phyloP scores from a whole-genome alignment of 495 filamentous ascomycete species.

The Penicillium robsamsonii region DNA sequence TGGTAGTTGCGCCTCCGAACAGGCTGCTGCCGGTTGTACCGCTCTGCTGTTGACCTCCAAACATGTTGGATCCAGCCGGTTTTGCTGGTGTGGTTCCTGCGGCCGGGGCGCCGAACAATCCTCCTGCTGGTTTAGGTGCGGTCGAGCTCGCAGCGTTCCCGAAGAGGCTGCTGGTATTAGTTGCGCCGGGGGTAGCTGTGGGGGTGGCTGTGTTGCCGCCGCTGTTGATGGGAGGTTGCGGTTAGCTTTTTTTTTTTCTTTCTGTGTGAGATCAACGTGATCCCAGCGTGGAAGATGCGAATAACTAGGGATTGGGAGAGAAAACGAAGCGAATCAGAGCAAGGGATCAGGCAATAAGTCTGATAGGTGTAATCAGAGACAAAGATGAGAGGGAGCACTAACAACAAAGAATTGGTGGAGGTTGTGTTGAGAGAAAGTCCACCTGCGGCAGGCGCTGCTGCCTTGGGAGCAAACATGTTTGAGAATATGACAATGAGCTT shows the following conservation, averaged over 20 bases:
- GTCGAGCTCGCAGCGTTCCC: conserved; percentile 29
- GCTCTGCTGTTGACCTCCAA: conserved; percentile 34
- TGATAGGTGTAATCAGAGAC: conserved; percentile 6
- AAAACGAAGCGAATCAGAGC: conserved; percentile 8
- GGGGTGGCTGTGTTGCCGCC: conserved; percentile 31
- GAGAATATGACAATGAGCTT: conserved; percentile 3
- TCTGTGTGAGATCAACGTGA: background rate
- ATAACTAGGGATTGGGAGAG: background rate
- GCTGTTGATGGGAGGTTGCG: conserved; percentile 17
- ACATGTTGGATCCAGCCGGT: conserved; percentile 43
- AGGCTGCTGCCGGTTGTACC: conserved; percentile 39
- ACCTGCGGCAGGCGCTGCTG: conserved; percentile 46
- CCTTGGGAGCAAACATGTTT: conserved; percentile 59
- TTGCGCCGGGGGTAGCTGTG: conserved; percentile 29
- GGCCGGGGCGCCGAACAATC: conserved; percentile 46
- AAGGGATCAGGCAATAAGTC: conserved; percentile 9
- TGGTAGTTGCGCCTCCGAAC: conserved; percentile 49
- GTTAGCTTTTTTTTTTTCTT: conserved; percentile 5
- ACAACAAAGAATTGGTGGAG: conserved; percentile 70
- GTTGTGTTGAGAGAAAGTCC: conserved; percentile 79
- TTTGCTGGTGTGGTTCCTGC: conserved; percentile 30
- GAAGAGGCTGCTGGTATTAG: conserved; percentile 38
- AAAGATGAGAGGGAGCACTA: conserved; percentile 32
- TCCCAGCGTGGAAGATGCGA: background rate
- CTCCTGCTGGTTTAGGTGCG: conserved; percentile 40